Evolutionary conservation across 768 basidiomycete genomes (phyloP).

Genomic region (Lactarius psammicola): DNA sequence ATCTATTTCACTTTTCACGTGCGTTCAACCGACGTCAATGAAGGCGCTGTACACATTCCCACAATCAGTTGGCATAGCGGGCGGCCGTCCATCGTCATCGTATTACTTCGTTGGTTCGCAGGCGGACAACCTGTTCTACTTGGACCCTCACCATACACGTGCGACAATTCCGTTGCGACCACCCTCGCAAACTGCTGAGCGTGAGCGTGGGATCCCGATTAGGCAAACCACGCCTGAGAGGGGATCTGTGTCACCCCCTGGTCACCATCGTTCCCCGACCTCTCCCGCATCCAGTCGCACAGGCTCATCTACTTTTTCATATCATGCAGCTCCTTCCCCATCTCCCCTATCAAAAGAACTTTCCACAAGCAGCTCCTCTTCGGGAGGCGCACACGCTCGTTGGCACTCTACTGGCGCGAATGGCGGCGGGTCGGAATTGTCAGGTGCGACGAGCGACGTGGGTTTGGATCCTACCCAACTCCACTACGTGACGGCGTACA

Average conservation of each 20-base stretch:
- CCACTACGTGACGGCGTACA: conserved; percentile 74
- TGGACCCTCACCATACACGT: conserved; percentile 78
- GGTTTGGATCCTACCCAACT: conserved; percentile 47
- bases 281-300: conserved; percentile 32
- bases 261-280: conserved; percentile 29
- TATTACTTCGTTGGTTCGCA: conserved; percentile 98
- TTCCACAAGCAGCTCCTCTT: conserved; percentile 44
- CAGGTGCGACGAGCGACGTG: conserved; percentile 15
- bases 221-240: conserved; percentile 26
- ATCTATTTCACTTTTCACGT: neutral
- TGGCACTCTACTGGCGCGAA: conserved; percentile 40
- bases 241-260: conserved; percentile 21
- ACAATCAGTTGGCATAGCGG: conserved; percentile 94
- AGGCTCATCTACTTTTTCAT: conserved; percentile 44
- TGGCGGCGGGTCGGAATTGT: conserved; percentile 32
- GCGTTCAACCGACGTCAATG: neutral
- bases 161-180: conserved; percentile 70
- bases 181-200: conserved; percentile 36
- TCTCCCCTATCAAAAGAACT: conserved; percentile 66
- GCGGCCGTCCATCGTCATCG: conserved; percentile 93
- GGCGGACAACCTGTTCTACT: conserved; percentile 80
- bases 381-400: conserved; percentile 34
- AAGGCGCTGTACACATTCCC: conserved; percentile 89
- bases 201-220: conserved; percentile 13
- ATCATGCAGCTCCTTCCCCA: conserved; percentile 58